phyloP scores from a whole-genome alignment of 2,329 filamentous ascomycete species.

The Nothopassalora personata region DNA sequence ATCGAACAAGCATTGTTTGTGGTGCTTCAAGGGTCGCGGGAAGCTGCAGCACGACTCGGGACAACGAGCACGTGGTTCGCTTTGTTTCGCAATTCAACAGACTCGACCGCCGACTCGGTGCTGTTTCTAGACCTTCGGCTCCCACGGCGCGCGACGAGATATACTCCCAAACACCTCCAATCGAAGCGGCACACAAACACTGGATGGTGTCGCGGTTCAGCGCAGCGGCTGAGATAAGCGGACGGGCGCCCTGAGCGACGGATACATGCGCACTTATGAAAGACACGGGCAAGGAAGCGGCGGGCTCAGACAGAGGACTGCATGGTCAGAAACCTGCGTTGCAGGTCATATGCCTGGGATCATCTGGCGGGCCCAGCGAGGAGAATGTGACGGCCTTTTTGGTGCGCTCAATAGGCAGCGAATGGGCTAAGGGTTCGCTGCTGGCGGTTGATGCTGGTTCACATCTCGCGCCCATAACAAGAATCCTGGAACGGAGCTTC shows the following conservation, averaged over 20 bases:
- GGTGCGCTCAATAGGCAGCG: constrained; percentile 70
- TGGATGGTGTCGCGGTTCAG: not conserved
- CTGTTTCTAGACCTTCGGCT: not conserved
- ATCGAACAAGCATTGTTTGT: not conserved
- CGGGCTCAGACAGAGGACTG: constrained; percentile 33
- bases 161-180: not conserved
- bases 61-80: not conserved
- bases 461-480: constrained; percentile 78
- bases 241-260: constrained; percentile 7
- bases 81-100: not conserved
- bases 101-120: not conserved
- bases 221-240: constrained; percentile 15
- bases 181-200: not conserved
- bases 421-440: constrained; percentile 77
- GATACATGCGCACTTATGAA: constrained; percentile 37
- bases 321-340: constrained; percentile 34
- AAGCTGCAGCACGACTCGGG: not conserved
- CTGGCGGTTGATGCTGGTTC: constrained; percentile 93
- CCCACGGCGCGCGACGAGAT: not conserved
- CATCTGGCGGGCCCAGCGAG: constrained; percentile 84
- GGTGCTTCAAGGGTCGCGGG: not conserved
- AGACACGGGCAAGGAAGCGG: constrained; percentile 32
- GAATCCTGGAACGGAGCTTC: constrained; percentile 61
- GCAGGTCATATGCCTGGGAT: constrained; percentile 56
- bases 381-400: constrained; percentile 85